Evolutionary conservation across 768 basidiomycete species (phyloP).

Genomic region (Auricularia sp.): DNA sequence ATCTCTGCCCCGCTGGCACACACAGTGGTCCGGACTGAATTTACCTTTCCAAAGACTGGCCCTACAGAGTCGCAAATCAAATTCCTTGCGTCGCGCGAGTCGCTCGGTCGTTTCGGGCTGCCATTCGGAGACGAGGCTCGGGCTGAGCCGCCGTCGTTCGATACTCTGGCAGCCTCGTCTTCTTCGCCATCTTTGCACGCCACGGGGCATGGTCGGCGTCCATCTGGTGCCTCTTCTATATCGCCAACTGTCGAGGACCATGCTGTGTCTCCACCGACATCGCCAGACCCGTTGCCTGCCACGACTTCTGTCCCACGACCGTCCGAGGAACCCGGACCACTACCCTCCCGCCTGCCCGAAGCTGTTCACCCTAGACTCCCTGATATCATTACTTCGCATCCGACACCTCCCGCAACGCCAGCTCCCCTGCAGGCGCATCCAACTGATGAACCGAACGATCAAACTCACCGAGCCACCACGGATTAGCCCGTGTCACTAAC

Average conservation of each 20-base stretch:
- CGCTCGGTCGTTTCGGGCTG: constrained; percentile 56
- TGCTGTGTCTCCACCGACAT: neutral
- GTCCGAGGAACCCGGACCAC: neutral
- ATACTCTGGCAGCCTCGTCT: neutral
- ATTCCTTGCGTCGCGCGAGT: constrained; percentile 58
- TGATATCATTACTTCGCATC: neutral
- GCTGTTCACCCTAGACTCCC: neutral
- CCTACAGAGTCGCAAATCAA: constrained; percentile 51
- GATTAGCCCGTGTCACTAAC: too few relatives aligned
- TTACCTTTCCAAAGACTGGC: constrained; percentile 53
- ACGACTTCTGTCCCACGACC: neutral
- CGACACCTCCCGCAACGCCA: neutral
- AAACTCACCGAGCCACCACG: too few relatives aligned
- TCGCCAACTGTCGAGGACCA: neutral
- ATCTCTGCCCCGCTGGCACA: constrained; percentile 72
- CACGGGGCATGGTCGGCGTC: neutral
- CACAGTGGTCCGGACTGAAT: constrained; percentile 60
- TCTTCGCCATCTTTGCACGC: neutral
- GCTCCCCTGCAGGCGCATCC: neutral
- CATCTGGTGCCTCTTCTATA: constrained; percentile 3
- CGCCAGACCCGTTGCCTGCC: neutral
- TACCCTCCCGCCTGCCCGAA: neutral
- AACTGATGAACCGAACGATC: neutral
- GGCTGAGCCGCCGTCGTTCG: constrained; percentile 41
- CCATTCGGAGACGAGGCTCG: constrained; percentile 71